Evolutionary conservation across 495 filamentous ascomycete species (phyloP).

Genomic region (Penicillium arizonense): DNA sequence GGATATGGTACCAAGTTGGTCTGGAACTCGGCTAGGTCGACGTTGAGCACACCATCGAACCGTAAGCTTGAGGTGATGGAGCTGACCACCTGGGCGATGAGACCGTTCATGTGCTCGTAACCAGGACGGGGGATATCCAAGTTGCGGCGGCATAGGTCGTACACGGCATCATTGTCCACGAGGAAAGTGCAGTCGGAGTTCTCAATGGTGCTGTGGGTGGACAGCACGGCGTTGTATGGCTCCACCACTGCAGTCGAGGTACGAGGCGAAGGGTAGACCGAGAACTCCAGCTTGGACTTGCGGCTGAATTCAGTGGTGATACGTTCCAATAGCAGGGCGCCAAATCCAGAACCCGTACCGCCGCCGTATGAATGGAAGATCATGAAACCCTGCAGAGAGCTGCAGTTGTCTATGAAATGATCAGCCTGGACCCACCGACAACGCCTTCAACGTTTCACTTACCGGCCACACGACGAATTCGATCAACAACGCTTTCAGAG

Average conservation of each 20-base stretch:
- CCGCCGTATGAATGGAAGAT: conserved; percentile 95
- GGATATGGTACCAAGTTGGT: conserved; percentile 92
- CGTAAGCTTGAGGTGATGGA: conserved; percentile 88
- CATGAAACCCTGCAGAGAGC: conserved; percentile 85
- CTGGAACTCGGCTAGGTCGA: conserved; percentile 93
- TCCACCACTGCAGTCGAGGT: conserved; percentile 88
- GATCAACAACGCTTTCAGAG: conserved; percentile 78
- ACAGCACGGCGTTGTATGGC: conserved; percentile 90
- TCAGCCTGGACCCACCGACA: neutral
- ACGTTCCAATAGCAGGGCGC: conserved; percentile 82
- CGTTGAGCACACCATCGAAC: conserved; percentile 88
- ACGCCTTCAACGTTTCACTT: conserved; percentile 19
- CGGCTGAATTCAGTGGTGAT: conserved; percentile 88
- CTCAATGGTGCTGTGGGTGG: conserved; percentile 91
- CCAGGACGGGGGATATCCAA: conserved; percentile 82
- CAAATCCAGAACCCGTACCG: conserved; percentile 89
- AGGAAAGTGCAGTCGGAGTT: conserved; percentile 92
- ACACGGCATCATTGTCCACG: conserved; percentile 91
- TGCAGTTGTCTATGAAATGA: conserved; percentile 73
- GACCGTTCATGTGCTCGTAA: conserved; percentile 85
- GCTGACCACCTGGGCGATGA: conserved; percentile 90
- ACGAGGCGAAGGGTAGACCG: conserved; percentile 82
- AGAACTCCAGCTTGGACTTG: conserved; percentile 94
- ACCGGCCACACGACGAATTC: conserved; percentile 82
- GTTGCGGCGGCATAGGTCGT: conserved; percentile 88